Evolutionary conservation across 805 yeast genomes (phyloP).

Genomic region (Wickerhamiella parazyma): DNA sequence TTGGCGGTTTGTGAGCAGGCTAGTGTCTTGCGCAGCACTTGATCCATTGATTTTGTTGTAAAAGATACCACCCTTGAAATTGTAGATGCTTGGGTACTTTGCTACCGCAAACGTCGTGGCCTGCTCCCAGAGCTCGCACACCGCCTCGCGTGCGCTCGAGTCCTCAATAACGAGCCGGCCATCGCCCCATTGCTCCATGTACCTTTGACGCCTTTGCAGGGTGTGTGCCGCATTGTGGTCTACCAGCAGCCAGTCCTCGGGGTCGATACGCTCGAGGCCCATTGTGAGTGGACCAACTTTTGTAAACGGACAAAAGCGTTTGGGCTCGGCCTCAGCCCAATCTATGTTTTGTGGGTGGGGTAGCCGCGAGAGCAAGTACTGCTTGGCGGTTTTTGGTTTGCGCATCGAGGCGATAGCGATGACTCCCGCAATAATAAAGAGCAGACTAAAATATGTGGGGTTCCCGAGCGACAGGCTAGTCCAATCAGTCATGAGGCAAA

Average conservation of each 20-base stretch:
- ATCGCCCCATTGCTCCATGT: slow-evolving; percentile 15
- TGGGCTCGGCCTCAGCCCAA: neutral
- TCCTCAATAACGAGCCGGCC: slow-evolving; percentile 21
- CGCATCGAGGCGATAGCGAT: neutral
- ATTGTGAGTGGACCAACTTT: neutral
- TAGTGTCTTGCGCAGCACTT: neutral
- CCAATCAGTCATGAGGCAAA: neutral
- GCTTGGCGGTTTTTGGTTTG: neutral
- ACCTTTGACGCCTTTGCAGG: neutral
- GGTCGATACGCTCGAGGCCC: neutral
- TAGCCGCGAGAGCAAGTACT: neutral
- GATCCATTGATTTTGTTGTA: neutral
- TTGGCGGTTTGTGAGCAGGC: neutral
- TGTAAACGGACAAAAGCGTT: neutral
- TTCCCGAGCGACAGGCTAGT: too few relatives aligned
- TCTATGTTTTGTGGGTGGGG: neutral
- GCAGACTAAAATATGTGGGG: too few relatives aligned
- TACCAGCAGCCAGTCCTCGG: neutral
- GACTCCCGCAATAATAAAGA: too few relatives aligned
- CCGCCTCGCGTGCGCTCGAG: slow-evolving; percentile 5
- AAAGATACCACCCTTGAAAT: slow-evolving; percentile 14
- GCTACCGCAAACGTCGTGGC: slow-evolving; percentile 29
- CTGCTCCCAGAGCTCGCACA: slow-evolving; percentile 36
- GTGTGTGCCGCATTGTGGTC: neutral
- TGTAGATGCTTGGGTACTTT: slow-evolving; percentile 41